These are phyloP conservation scores for Chlamydomonas applanata DNA, from an alignment of 139 green algal species.

Conservation along the genomic window DNA sequence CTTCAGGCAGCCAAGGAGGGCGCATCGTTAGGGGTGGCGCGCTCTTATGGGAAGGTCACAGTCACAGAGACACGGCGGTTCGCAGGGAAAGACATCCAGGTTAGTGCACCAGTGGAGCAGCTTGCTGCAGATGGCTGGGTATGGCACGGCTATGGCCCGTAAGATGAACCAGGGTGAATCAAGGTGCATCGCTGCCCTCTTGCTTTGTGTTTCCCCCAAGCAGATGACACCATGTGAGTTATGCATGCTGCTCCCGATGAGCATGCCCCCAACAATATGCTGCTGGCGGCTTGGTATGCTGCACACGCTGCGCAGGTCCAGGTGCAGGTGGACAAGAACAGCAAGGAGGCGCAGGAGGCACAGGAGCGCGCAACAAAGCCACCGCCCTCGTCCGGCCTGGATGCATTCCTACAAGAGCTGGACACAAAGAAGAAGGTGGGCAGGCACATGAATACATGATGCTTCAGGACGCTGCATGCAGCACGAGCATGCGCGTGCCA, in stretches of 20 bases:
- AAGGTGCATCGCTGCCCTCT: too few species aligned
- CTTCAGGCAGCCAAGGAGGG: constrained; percentile 24
- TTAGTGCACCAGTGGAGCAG: constrained; percentile 24
- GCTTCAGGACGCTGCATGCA: too few species aligned
- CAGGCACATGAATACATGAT: too few species aligned
- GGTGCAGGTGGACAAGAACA: constrained; percentile 52
- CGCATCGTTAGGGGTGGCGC: constrained; percentile 15
- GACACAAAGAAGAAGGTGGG: constrained; percentile 64
- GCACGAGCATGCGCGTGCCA: too few species aligned
- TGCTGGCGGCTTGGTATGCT: too few species aligned
- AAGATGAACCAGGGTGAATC: too few species aligned
- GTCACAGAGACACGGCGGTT: constrained; percentile 65
- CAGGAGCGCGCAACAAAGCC: constrained; percentile 35
- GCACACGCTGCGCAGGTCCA: constrained; percentile 28
- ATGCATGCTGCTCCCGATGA: too few species aligned
- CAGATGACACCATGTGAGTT: too few species aligned
- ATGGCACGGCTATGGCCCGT: too few species aligned
- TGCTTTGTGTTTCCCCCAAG: too few species aligned
- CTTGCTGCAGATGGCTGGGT: too few species aligned
- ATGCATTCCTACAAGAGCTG: constrained; percentile 57
- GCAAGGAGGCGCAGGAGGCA: constrained; percentile 57
- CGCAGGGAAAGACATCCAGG: constrained; percentile 79
- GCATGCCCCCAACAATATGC: too few species aligned
- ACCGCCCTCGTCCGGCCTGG: constrained; percentile 41
- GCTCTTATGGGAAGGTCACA: constrained; percentile 33